Evolutionary conservation across 1,284 basidiomycete genomes (phyloP).

Genomic region (Uromyces viciae-fabae): DNA sequence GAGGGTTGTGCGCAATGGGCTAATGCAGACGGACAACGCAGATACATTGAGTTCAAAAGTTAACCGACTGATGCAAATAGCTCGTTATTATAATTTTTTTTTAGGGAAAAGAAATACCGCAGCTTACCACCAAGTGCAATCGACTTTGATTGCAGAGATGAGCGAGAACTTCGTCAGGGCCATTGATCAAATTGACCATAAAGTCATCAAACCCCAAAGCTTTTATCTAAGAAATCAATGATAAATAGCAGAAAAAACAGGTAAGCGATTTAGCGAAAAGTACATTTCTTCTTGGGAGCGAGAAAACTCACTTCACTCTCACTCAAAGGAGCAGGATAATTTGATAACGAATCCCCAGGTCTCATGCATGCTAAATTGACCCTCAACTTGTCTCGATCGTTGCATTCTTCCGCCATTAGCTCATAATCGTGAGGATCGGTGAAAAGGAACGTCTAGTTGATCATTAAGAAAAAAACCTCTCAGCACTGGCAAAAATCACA

Average conservation of each 20-base stretch:
- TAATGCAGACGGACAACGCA: no score
- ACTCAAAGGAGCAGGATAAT: conserved; percentile 25
- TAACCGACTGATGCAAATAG: no score
- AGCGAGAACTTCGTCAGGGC: conserved; percentile 38
- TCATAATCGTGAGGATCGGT: conserved; percentile 43
- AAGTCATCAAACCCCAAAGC: conserved; percentile 36
- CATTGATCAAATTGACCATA: conserved; percentile 33
- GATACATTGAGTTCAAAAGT: no score
- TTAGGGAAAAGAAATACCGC: neutral
- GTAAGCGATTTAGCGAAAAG: neutral
- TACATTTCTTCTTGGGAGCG: neutral
- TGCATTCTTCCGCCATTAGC: conserved; percentile 23
- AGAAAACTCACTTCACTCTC: conserved; percentile 25
- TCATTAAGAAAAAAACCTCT: no score
- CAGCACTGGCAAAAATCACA: no score
- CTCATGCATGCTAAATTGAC: conserved; percentile 39
- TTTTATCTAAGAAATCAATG: conserved; percentile 16
- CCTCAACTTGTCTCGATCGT: conserved; percentile 24
- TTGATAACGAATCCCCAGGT: conserved; percentile 18
- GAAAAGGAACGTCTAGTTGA: conserved; percentile 38
- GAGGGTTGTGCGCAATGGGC: conserved; percentile 22
- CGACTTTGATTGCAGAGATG: conserved; percentile 24
- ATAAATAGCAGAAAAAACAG: neutral
- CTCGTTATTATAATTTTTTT: no score
- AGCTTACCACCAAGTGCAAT: conserved; percentile 30